Evolutionary conservation across 768 basidiomycete genomes (phyloP).

Genomic region (Lentinus tigrinus): DNA sequence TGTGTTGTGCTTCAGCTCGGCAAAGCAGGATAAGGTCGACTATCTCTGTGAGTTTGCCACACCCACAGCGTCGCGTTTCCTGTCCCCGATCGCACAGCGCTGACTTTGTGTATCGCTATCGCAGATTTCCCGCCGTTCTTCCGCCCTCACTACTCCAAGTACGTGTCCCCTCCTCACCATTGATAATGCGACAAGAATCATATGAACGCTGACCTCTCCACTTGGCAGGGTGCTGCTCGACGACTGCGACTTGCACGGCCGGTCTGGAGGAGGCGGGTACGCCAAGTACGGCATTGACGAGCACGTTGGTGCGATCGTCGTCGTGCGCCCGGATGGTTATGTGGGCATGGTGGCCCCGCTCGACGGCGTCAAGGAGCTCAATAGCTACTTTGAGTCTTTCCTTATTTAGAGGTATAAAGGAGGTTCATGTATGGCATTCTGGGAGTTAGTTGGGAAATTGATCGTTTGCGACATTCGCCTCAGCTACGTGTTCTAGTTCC

Average conservation of each 20-base stretch:
- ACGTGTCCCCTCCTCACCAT: slow-evolving; percentile 17
- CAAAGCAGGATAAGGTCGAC: slow-evolving; percentile 9
- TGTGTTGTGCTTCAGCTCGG: slow-evolving; percentile 14
- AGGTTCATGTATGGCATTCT: too few species aligned
- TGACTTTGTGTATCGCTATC: too few species aligned
- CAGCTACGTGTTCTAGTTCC: too few species aligned
- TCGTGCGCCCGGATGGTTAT: slow-evolving; percentile 67
- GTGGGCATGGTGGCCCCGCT: slow-evolving; percentile 57
- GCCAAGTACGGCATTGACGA: slow-evolving; percentile 50
- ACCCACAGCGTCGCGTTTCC: too few species aligned
- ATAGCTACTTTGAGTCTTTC: slow-evolving; percentile 50
- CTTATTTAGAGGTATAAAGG: slow-evolving; percentile 25
- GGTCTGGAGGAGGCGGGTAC: slow-evolving; percentile 56
- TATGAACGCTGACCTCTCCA: background rate
- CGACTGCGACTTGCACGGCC: slow-evolving; percentile 45
- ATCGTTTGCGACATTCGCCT: too few species aligned
- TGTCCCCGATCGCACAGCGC: too few species aligned
- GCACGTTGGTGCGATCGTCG: slow-evolving; percentile 44
- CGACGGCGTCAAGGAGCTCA: slow-evolving; percentile 35
- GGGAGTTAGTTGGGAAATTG: too few species aligned
- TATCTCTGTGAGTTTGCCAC: slow-evolving; percentile 9
- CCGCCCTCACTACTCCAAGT: slow-evolving; percentile 63
- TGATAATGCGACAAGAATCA: too few species aligned
- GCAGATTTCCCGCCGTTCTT: slow-evolving; percentile 44
- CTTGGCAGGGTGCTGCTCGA: slow-evolving; percentile 56